Conservation (phyloP, 352 stramenopile species). For the Achlya hypogyna region DNA sequence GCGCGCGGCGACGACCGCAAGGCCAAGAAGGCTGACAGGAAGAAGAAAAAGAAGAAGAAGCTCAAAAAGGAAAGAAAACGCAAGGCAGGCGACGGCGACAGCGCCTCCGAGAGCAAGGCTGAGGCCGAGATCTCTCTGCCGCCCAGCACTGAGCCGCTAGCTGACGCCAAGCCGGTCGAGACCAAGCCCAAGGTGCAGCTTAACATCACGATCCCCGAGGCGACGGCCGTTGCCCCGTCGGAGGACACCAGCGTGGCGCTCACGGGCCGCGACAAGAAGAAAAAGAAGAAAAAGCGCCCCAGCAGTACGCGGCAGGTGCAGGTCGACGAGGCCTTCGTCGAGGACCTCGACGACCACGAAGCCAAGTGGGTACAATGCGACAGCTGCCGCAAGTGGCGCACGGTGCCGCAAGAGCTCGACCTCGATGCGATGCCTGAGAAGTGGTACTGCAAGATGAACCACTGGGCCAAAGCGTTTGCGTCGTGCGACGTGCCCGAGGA, state of each 20-base stretch:
- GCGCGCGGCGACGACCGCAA: not conserved
- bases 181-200: not conserved
- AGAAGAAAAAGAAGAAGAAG: conserved; percentile 10
- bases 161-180: not conserved
- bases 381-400: conserved; percentile 93
- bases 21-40: conserved; percentile 14
- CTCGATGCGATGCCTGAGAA: conserved; percentile 86
- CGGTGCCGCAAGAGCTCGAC: conserved; percentile 83
- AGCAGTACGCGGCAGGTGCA: not conserved
- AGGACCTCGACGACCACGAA: conserved; percentile 33
- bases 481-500: conserved; percentile 88
- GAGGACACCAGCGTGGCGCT: conserved; percentile 6
- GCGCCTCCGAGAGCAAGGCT: too few relatives aligned
- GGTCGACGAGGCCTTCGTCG: not conserved
- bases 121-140: not conserved
- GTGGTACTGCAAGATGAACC: conserved; percentile 96
- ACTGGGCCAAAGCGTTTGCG: conserved; percentile 77
- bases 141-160: not conserved
- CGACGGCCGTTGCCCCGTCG: not conserved
- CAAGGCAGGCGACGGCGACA: too few relatives aligned
- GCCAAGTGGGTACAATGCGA: conserved; percentile 95
- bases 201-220: conserved; percentile 10
- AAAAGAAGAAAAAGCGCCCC: conserved; percentile 23
- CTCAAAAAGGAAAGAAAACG: conserved; percentile 5
- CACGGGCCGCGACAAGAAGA: conserved; percentile 25